Evolutionary conservation across 495 filamentous ascomycete species (phyloP), one percentile per base, ranked within the genome.

Genomic region (Astrothelium subdiscretum): DNA sequence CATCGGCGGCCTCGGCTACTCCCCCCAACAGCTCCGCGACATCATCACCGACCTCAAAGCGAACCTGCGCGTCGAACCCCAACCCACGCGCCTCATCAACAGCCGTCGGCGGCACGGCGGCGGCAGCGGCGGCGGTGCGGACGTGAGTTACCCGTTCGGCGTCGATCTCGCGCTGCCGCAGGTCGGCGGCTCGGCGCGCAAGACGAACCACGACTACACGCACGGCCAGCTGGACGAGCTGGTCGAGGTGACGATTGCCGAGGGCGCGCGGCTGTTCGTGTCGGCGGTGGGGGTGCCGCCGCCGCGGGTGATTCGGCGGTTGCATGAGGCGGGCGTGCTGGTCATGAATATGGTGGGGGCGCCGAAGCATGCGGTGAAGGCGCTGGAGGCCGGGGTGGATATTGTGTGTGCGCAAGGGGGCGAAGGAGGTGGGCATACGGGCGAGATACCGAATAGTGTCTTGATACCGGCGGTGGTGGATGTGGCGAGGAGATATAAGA

Each of bases 301-400:
- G 0, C 75, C 76, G 59, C 74, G 71, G 44, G 81, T 88, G 2
- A 83, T 96, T 32, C 82, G 88, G 68, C 71, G 81, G 40, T 76
- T 96, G 24, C 91, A 96, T 67, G 78, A 77, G 11, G 87, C 84
- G 0, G 88, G 87, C 0, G 85, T 96, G 32, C 69, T 92, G 54
- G 78, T 95, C 26, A 95, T 95, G 90, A 96, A 95, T 71, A 96
- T 96, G 91, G 90, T 95, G n/a, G 91, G 91, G 0, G 83, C 86
- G 58, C 90, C 90, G n/a, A 87, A 84, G 67, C 91, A 96, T 71
- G 90, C 90, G 0, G 80, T 82, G 68, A 94, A 95, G 77, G 90
- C 90, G 31, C 78, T 96, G 3, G 80, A 87, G 43, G 78, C 83
- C 0, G 91, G 90, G 12, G 88, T 91, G 18, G 90, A 95, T 72